These are phyloP conservation scores for Exophiala viscosa DNA, from an alignment of 2,329 filamentous ascomycete species.

Conservation along the genomic window DNA sequence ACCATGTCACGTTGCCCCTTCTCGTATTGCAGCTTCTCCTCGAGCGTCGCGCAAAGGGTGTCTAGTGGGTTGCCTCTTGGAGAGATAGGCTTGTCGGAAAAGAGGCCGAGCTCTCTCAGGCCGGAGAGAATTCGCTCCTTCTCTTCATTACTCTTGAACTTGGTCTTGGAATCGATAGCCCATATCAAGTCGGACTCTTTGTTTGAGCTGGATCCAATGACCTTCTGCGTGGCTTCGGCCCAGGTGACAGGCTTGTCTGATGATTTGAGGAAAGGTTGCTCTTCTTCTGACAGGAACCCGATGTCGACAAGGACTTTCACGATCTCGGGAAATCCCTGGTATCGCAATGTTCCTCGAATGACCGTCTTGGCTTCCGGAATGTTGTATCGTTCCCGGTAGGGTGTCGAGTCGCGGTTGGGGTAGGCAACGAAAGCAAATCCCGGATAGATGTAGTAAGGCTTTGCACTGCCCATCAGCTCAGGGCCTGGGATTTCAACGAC, in stretches of 20 bases:
- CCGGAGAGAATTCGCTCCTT: slow-evolving; percentile 67
- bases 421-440: slow-evolving; percentile 89
- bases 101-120: slow-evolving; percentile 66
- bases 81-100: slow-evolving; percentile 65
- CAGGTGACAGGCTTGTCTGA: slow-evolving; percentile 62
- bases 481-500: slow-evolving; percentile 60
- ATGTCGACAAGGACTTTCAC: slow-evolving; percentile 83
- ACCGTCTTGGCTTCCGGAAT: slow-evolving; percentile 91
- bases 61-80: slow-evolving; percentile 78
- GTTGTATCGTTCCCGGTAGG: slow-evolving; percentile 81
- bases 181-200: slow-evolving; percentile 66
- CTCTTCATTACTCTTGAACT: slow-evolving; percentile 65
- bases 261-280: slow-evolving; percentile 55
- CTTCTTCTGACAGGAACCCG: slow-evolving; percentile 76
- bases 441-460: slow-evolving; percentile 87
- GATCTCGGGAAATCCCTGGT: slow-evolving; percentile 86
- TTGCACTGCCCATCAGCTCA: slow-evolving; percentile 80
- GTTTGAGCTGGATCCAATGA: slow-evolving; percentile 66
- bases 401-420: slow-evolving; percentile 84
- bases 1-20: slow-evolving; percentile 80
- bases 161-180: slow-evolving; percentile 71
- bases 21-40: slow-evolving; percentile 87
- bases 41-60: slow-evolving; percentile 82
- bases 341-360: slow-evolving; percentile 78
- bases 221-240: slow-evolving; percentile 78